Conservation (phyloP, 2,329 filamentous ascomycete genomes). For the Arachnomyces sp. region DNA sequence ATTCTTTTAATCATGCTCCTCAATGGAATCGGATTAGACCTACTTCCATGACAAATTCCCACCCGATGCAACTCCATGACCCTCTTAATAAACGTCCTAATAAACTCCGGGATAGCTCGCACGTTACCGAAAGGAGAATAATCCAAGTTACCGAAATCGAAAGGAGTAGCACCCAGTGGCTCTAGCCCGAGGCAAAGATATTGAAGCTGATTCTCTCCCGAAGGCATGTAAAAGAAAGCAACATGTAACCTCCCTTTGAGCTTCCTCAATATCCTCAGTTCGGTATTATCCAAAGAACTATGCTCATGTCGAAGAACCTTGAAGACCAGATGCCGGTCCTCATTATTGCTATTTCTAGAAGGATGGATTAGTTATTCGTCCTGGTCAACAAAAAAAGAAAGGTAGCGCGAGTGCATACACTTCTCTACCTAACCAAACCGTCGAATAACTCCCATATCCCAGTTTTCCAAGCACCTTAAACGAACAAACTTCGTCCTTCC, state of each 20-base stretch:
- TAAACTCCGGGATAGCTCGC: background rate
- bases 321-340: slow-evolving; percentile 1
- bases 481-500: too few relatives aligned
- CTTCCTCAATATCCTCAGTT: slow-evolving; percentile 8
- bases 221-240: slow-evolving; percentile 8
- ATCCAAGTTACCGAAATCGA: background rate
- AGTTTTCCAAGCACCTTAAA: slow-evolving; percentile 12
- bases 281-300: slow-evolving; percentile 8
- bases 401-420: background rate
- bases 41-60: slow-evolving; percentile 11
- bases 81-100: slow-evolving; percentile 4
- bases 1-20: slow-evolving; percentile 1
- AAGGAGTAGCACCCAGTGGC: slow-evolving; percentile 6
- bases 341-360: background rate
- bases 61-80: slow-evolving; percentile 5
- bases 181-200: slow-evolving; percentile 9
- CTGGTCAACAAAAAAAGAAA: too few relatives aligned
- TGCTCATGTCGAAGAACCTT: slow-evolving; percentile 4
- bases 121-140: background rate
- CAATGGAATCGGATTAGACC: slow-evolving; percentile 1
- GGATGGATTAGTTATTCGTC: too few relatives aligned
- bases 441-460: slow-evolving; percentile 9
- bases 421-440: slow-evolving; percentile 10
- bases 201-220: background rate
- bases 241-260: slow-evolving; percentile 5